Conservation (phyloP, 768 basidiomycete genomes). For the Lanmaoa pseudosensibilis region DNA sequence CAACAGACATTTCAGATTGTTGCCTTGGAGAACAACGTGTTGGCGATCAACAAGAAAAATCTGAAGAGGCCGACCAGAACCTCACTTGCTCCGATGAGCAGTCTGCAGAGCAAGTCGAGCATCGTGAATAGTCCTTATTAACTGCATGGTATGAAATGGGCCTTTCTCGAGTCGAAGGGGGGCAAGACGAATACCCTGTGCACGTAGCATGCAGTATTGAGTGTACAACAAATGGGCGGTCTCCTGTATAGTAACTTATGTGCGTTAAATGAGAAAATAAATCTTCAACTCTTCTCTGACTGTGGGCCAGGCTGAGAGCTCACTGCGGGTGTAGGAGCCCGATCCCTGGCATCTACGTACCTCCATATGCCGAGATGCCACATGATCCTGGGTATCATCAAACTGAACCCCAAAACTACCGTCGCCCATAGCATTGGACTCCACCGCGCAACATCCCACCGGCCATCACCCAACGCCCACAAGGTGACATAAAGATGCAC, state of each 20-base stretch:
- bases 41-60: constrained; percentile 92
- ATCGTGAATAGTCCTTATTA: constrained; percentile 73
- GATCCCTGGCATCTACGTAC: constrained; percentile 68
- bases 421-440: constrained; percentile 71
- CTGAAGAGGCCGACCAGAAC: constrained; percentile 79
- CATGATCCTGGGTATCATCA: constrained; percentile 67
- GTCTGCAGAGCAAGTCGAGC: constrained; percentile 50
- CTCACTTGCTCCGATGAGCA: constrained; percentile 54
- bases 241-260: constrained; percentile 9
- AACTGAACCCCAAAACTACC: constrained; percentile 55
- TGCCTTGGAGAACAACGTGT: constrained; percentile 89
- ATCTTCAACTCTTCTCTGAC: constrained; percentile 16
- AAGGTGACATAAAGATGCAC: constrained; percentile 66
- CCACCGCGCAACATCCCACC: constrained; percentile 63
- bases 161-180: background rate
- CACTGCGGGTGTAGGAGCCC: constrained; percentile 12
- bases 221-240: constrained; percentile 1
- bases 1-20: constrained; percentile 67
- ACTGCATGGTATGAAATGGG: background rate
- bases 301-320: background rate
- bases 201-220: background rate
- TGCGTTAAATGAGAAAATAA: constrained; percentile 25
- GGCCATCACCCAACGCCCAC: constrained; percentile 73
- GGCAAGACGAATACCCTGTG: constrained; percentile 20
- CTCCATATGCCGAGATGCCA: constrained; percentile 79